Evolutionary conservation across 2,329 filamentous ascomycete genomes (phyloP), one percentile per base, ranked within the genome.

Genomic region (Sporothrix schenckii): DNA sequence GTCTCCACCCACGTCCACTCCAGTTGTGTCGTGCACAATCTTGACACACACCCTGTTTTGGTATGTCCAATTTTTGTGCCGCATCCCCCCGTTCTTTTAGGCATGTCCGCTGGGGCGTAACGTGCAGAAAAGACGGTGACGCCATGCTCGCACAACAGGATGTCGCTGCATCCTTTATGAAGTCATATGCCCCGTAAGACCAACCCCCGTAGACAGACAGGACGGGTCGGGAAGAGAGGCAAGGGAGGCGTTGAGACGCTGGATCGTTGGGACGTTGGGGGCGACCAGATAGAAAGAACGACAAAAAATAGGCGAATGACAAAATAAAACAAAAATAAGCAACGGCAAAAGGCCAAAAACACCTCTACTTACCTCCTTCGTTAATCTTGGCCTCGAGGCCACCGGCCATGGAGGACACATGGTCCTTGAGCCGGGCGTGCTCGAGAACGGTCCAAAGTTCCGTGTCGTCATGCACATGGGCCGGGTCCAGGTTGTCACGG

Each of bases 371-470:
- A 94, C 92, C 95, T 85, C 92, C 95, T 91, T 99, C 96, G 76
- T 97, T 87, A 73, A 99, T 90, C 78, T 87, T 91, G 66, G 94
- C 93, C 81, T 98, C 95, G 21, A 99, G 86, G 75, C 93, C 92
- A 73, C 94, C 94, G 58, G 91, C 87, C 93, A 99, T 96, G 74
- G 85, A 88, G 2, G 90, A 83, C 72, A 99, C 87, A 81, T 98
- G 92, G 72, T 97, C 93, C 80, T 95, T 97, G 70, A 99, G 85
- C 77, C 94, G 90, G 72, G 95, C 95, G 81, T 98, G 94, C 79
- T 97, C 94, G 92, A 76, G 39, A 72, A 96, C 94, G 78, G 92
- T 97, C 95, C 95, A 99, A 47, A 99, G 85, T 78, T 98, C 95
- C 5, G 94, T 97, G 80, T 99, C 96, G 80, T 97, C 94, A 77